These are phyloP conservation scores for Stylonectria norvegica DNA, from an alignment of 2,329 filamentous ascomycete genomes.

Conservation along the genomic window DNA sequence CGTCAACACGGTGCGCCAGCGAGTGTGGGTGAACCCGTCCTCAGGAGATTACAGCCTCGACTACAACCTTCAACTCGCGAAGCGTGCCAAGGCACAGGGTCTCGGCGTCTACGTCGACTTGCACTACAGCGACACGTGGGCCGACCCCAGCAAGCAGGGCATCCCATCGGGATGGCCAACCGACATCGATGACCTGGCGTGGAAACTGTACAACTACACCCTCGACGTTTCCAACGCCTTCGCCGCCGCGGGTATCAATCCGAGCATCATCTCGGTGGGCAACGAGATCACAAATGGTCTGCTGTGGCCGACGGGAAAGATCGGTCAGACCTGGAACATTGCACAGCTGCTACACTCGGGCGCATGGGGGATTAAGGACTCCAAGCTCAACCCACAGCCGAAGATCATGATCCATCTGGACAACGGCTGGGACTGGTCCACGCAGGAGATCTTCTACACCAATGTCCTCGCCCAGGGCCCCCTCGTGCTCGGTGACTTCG, in stretches of 20 bases:
- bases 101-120: slow-evolving; percentile 60
- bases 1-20: slow-evolving; percentile 67
- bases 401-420: slow-evolving; percentile 74
- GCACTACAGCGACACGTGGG: slow-evolving; percentile 69
- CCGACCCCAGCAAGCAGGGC: slow-evolving; percentile 61
- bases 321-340: slow-evolving; percentile 55
- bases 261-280: slow-evolving; percentile 65
- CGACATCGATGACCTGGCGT: slow-evolving; percentile 54
- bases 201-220: slow-evolving; percentile 68
- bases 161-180: slow-evolving; percentile 63
- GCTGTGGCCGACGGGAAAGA: slow-evolving; percentile 59
- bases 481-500: slow-evolving; percentile 55
- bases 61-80: slow-evolving; percentile 67
- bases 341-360: slow-evolving; percentile 63
- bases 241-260: slow-evolving; percentile 49
- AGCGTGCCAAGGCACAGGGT: slow-evolving; percentile 60
- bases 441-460: slow-evolving; percentile 64
- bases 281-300: slow-evolving; percentile 70
- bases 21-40: slow-evolving; percentile 67
- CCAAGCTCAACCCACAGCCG: slow-evolving; percentile 51
- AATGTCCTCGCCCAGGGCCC: slow-evolving; percentile 50
- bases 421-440: slow-evolving; percentile 69
- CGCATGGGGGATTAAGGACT: slow-evolving; percentile 62
- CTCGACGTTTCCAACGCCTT: slow-evolving; percentile 59
- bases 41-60: slow-evolving; percentile 64